Evolutionary conservation across 176 grass and related monocot species (phyloP).

Genomic region (Rhynchospora tenuis): DNA sequence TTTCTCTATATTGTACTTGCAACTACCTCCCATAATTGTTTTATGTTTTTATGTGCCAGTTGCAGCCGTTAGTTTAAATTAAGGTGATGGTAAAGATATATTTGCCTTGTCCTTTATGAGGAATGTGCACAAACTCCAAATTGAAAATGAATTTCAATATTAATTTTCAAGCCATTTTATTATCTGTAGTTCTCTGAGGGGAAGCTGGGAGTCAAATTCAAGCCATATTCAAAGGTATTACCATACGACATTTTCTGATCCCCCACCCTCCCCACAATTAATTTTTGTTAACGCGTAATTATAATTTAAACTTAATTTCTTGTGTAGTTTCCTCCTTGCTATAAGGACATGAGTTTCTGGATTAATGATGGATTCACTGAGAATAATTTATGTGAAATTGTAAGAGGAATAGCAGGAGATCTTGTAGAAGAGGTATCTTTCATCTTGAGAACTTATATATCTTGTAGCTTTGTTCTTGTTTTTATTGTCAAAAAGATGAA

Average conservation of each 20-base stretch:
- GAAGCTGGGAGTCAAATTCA: slow-evolving; percentile 88
- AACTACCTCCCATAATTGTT: neutral
- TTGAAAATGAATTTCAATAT: neutral
- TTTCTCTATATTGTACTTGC: neutral
- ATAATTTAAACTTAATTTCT: slow-evolving; percentile 9
- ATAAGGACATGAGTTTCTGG: slow-evolving; percentile 99
- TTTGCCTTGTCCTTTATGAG: neutral
- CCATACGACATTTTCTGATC: neutral
- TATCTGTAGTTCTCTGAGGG: slow-evolving; percentile 74
- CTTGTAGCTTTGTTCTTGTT: neutral
- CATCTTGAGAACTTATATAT: neutral
- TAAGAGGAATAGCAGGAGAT: slow-evolving; percentile 96
- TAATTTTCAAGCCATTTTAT: neutral
- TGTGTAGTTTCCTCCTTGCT: slow-evolving; percentile 94
- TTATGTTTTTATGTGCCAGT: neutral
- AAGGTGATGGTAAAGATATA: neutral
- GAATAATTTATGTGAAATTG: slow-evolving; percentile 96
- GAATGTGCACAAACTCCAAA: neutral
- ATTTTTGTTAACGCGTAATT: neutral
- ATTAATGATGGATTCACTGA: slow-evolving; percentile 85
- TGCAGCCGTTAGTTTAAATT: neutral
- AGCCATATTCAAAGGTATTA: slow-evolving; percentile 91
- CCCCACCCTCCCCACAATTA: neutral
- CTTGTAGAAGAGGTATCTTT: slow-evolving; percentile 83
- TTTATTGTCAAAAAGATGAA: neutral